These are phyloP conservation scores for Ehretia macrophylla DNA, from an alignment of 257 asterid species.

Conservation along the genomic window DNA sequence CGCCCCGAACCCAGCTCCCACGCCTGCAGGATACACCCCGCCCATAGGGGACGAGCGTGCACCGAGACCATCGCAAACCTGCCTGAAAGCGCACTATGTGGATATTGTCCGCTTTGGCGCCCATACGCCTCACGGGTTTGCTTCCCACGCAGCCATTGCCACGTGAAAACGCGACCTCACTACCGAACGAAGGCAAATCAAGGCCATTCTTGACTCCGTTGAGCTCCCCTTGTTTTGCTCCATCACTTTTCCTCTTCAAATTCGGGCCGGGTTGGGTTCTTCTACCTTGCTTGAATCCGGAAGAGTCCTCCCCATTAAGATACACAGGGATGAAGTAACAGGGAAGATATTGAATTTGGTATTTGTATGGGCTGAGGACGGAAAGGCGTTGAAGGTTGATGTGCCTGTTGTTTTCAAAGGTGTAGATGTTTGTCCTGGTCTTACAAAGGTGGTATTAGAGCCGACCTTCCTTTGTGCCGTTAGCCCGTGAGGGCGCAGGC, in stretches of 20 bases:
- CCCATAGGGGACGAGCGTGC: no score
- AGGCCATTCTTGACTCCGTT: constrained; percentile 59
- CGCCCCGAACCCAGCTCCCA: no score
- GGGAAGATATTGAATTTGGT: constrained; percentile 87
- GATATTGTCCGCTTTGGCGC: no score
- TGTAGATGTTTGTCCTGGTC: constrained; percentile 79
- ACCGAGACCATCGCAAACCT: no score
- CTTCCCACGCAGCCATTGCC: constrained; percentile 36
- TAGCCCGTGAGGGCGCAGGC: no score
- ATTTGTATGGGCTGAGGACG: constrained; percentile 95
- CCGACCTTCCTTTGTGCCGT: no score
- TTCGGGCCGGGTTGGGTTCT: constrained; percentile 89
- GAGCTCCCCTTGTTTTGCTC: constrained; percentile 68
- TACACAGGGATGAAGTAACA: constrained; percentile 61
- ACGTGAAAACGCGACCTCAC: constrained; percentile 61
- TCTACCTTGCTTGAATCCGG: constrained; percentile 59
- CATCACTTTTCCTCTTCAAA: constrained; percentile 82
- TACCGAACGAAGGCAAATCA: constrained; percentile 83
- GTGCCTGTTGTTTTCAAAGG: constrained; percentile 84
- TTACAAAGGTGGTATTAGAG: constrained; percentile 97
- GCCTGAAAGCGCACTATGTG: no score
- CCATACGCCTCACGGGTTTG: no score
- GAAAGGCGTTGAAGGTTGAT: constrained; percentile 66
- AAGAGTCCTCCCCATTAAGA: constrained; percentile 84
- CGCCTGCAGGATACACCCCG: no score